Evolutionary conservation across 1,284 basidiomycete species (phyloP).

Genomic region (Meripilus lineatus): DNA sequence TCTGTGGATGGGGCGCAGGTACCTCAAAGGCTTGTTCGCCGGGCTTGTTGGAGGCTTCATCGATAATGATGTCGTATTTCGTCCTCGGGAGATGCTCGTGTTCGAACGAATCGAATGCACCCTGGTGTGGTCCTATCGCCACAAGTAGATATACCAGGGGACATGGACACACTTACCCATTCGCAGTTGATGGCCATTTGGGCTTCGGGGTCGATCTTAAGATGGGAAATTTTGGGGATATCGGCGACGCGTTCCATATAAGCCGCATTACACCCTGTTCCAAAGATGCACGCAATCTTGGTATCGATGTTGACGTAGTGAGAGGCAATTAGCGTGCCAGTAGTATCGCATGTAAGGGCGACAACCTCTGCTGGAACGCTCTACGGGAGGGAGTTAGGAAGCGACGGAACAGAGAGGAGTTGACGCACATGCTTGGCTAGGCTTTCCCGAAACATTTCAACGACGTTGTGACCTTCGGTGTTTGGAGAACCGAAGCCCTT

Average conservation of each 20-base stretch:
- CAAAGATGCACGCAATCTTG: conserved; percentile 95
- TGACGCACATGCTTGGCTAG: conserved; percentile 66
- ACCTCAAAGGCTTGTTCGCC: conserved; percentile 92
- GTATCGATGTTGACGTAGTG: conserved; percentile 92
- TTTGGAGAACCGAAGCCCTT: conserved; percentile 95
- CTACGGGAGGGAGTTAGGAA: conserved; percentile 31
- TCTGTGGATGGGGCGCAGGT: conserved; percentile 8
- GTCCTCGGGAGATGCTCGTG: conserved; percentile 94
- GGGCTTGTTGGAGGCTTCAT: conserved; percentile 94
- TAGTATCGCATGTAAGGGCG: conserved; percentile 95
- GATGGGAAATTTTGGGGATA: conserved; percentile 74
- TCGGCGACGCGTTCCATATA: conserved; percentile 87
- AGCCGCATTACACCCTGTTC: conserved; percentile 97
- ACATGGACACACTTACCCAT: conserved; percentile 67
- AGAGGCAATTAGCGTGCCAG: conserved; percentile 94
- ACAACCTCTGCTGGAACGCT: conserved; percentile 73
- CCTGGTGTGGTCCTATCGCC: conserved; percentile 48
- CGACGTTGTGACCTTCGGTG: conserved; percentile 92
- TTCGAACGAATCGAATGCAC: conserved; percentile 95
- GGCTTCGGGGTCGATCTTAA: conserved; percentile 65
- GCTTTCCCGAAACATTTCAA: conserved; percentile 85
- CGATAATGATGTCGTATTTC: conserved; percentile 91
- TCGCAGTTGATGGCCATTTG: conserved; percentile 98
- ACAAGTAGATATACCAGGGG: neutral
- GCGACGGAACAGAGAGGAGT: conserved; percentile 5